Evolutionary conservation across 2,329 filamentous ascomycete species (phyloP), one percentile per base, ranked within the genome.

Genomic region (Xylaria sp.): DNA sequence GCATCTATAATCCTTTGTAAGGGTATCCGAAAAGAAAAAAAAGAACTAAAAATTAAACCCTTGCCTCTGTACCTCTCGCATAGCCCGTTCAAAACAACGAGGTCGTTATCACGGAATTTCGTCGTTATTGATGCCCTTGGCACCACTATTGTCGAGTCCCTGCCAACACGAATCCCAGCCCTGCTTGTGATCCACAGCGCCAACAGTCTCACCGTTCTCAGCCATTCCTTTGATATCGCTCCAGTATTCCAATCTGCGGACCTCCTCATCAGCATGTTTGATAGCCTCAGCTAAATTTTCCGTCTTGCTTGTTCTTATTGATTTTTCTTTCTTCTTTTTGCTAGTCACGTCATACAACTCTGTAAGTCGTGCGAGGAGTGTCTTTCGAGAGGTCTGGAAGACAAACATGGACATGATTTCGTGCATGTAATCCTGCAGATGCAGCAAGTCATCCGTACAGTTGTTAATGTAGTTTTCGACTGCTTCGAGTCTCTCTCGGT

Each of bases 401-500:
- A 99, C 86, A 76, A 98, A 93, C 67, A 92, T 85, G 0, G 89
- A 85, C 94, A 97, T 94, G 73, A 97, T 92, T 54, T 94, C 89
- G 64, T 93, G 91, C 86, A 97, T 95, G 78, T 90, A 86, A 64
- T 91, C 86, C 69, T 91, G 86, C 23, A 99, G 83, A 70, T 94
- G 92, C 63, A 86, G 86, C 33, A 98, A 83, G 74, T 98, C 94
- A 28, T 92, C 89, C 6, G 88, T 89, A 23, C 89, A 92, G 62
- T 96, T 86, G 51, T 90, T 84, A n/a, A 98, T 84, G 77, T 97
- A 99, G 71, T 88, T 92, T 75, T 92, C 90, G 25, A 98, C 86
- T 0, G 91, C 91, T 70, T 95, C 91, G 67, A 97, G 89, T 83
- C 96, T 98, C 82, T 98, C 95, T 41, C 96, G 89, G 78, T 99